Evolutionary conservation across 805 yeast species (phyloP).

Genomic region (Starmerella sp.): DNA sequence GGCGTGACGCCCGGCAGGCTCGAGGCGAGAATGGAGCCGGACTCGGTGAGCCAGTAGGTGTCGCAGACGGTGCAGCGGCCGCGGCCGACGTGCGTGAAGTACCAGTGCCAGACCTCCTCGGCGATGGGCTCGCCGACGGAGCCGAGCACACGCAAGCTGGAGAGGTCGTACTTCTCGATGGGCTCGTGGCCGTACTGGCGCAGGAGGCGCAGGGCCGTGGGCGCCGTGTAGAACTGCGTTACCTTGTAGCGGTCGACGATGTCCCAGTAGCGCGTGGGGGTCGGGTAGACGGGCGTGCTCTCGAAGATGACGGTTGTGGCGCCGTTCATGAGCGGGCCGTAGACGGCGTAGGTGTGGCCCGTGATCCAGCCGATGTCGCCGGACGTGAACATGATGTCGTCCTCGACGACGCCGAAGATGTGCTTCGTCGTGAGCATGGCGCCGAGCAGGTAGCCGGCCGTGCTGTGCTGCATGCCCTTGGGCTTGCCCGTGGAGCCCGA

Average conservation of each 20-base stretch:
- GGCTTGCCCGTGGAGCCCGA: slow-evolving; percentile 98
- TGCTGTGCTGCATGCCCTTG: slow-evolving; percentile 91
- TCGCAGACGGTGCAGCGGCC: slow-evolving; percentile 82
- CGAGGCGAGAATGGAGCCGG: slow-evolving; percentile 89
- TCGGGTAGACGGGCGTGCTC: slow-evolving; percentile 96
- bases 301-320: slow-evolving; percentile 89
- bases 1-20: slow-evolving; percentile 92
- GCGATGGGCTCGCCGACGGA: slow-evolving; percentile 99
- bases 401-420: slow-evolving; percentile 83
- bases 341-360: slow-evolving; percentile 91
- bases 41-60: slow-evolving; percentile 98
- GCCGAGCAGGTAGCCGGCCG: slow-evolving; percentile 90
- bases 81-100: slow-evolving; percentile 82
- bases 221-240: slow-evolving; percentile 95
- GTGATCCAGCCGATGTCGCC: slow-evolving; percentile 99
- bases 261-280: slow-evolving; percentile 92
- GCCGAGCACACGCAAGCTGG: slow-evolving; percentile 83
- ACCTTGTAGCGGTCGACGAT: slow-evolving; percentile 84
- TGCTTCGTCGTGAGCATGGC: slow-evolving; percentile 86
- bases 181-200: slow-evolving; percentile 79
- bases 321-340: slow-evolving; percentile 84
- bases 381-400: slow-evolving; percentile 85
- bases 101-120: slow-evolving; percentile 98
- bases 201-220: slow-evolving; percentile 90
- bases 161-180: slow-evolving; percentile 70